Conservation (phyloP, 1,139 yeast genomes). For the Tardiomyces depauwii region DNA sequence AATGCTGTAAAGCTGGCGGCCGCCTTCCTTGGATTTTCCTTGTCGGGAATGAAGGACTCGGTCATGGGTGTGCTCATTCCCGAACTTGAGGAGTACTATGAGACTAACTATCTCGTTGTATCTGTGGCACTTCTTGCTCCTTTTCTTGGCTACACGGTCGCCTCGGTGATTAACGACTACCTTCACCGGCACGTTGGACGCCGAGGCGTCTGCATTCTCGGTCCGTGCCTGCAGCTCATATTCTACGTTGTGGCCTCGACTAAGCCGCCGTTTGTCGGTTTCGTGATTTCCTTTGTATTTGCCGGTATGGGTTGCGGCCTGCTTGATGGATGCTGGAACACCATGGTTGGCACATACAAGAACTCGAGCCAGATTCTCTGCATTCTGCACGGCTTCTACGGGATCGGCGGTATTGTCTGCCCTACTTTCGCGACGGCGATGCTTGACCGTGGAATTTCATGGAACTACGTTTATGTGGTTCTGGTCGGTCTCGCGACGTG, state of each 20-base stretch:
- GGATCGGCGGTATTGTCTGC: constrained; percentile 50
- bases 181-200: constrained; percentile 33
- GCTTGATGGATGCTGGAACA: constrained; percentile 45
- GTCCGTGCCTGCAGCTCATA: constrained; percentile 26
- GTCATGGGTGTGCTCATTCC: constrained; percentile 13
- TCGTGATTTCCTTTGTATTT: constrained; percentile 39
- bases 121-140: constrained; percentile 15
- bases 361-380: constrained; percentile 42
- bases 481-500: constrained; percentile 30
- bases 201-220: constrained; percentile 29
- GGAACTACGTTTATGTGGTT: constrained; percentile 46
- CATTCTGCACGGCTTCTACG: constrained; percentile 47
- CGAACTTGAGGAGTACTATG: constrained; percentile 6
- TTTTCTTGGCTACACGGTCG: constrained; percentile 23
- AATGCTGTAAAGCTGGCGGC: constrained; percentile 10
- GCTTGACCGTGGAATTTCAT: constrained; percentile 35
- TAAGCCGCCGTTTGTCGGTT: constrained; percentile 24
- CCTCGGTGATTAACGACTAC: constrained; percentile 24
- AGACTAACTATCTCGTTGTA: constrained; percentile 2
- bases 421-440: constrained; percentile 50
- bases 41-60: constrained; percentile 12
- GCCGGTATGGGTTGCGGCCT: constrained; percentile 47
- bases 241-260: constrained; percentile 35
- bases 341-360: constrained; percentile 42
- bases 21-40: constrained; percentile 11